Percentiles rank a stretch among this genome's conserved stretches.
Evolutionary conservation across 495 filamentous ascomycete species (phyloP).

Genomic region (Melanomma pulvis-pyrius): DNA sequence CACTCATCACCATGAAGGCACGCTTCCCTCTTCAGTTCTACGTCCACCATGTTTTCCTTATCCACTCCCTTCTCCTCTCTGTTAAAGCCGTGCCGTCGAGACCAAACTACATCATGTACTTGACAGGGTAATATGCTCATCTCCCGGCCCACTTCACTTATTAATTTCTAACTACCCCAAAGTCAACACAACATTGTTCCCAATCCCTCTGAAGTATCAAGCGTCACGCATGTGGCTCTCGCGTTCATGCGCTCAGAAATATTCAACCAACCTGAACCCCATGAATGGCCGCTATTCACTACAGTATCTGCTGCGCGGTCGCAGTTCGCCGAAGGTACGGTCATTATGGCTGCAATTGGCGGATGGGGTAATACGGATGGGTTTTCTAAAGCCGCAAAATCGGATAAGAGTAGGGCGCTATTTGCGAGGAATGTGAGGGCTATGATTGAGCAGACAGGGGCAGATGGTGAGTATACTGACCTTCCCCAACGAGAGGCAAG

Average conservation of each 20-base stretch:
- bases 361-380: slow-evolving; percentile 72
- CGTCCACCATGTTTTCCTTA: too few relatives aligned
- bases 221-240: slow-evolving; percentile 67
- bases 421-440: slow-evolving; percentile 68
- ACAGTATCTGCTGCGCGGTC: slow-evolving; percentile 58
- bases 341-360: slow-evolving; percentile 70
- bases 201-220: slow-evolving; percentile 48
- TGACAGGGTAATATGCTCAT: slow-evolving; percentile 53
- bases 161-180: too few relatives aligned
- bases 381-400: slow-evolving; percentile 62
- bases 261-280: slow-evolving; percentile 60
- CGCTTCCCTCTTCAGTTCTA: too few relatives aligned
- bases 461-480: slow-evolving; percentile 13
- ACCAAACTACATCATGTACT: slow-evolving; percentile 63
- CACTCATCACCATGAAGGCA: too few relatives aligned
- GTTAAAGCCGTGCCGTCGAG: too few relatives aligned
- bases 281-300: slow-evolving; percentile 60
- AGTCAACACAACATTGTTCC: slow-evolving; percentile 33
- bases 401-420: slow-evolving; percentile 53
- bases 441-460: slow-evolving; percentile 60
- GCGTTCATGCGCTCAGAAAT: slow-evolving; percentile 64
- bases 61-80: too few relatives aligned
- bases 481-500: neutral
- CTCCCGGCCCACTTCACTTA: neutral
- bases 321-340: slow-evolving; percentile 61